phyloP scores from a whole-genome alignment of 2,329 filamentous ascomycete genomes.

The Helicocarpus griseus region DNA sequence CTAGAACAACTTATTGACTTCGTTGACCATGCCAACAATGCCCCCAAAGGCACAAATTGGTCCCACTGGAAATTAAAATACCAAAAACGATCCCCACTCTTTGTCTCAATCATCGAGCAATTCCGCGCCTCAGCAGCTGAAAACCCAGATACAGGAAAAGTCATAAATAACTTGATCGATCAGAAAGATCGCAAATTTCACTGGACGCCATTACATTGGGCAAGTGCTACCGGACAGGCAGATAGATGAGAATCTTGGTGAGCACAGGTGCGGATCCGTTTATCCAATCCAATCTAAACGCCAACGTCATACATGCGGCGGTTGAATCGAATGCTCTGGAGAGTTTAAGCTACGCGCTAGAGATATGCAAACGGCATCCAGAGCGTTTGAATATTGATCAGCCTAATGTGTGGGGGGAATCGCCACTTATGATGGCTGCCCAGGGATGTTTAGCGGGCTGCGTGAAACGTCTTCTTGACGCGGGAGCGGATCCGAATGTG shows the following conservation, averaged over 20 bases:
- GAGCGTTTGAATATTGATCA: conserved; percentile 6
- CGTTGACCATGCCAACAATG: conserved; percentile 12
- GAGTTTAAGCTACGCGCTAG: conserved; percentile 8
- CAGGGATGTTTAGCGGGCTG: conserved; percentile 10
- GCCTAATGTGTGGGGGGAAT: conserved; percentile 11
- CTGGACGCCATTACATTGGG: conserved; percentile 14
- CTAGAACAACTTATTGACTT: conserved; percentile 12
- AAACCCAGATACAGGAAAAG: conserved; percentile 9
- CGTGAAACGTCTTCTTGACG: conserved; percentile 9
- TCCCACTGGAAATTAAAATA: conserved; percentile 11
- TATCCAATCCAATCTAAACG: conserved; percentile 11
- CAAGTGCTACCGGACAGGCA: conserved; percentile 9
- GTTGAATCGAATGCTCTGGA: conserved; percentile 11
- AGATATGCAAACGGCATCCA: conserved; percentile 10
- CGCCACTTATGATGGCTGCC: conserved; percentile 12
- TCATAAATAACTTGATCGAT: conserved; percentile 13
- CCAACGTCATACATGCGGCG: conserved; percentile 12
- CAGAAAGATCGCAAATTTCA: conserved; percentile 13
- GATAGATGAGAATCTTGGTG: conserved; percentile 12
- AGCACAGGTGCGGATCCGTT: conserved; percentile 12
- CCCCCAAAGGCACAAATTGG: conserved; percentile 11
- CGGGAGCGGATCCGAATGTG: conserved; percentile 10
- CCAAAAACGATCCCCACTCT: conserved; percentile 11
- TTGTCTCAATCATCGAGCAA: conserved; percentile 10
- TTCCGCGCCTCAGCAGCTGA: conserved; percentile 11